These are phyloP conservation scores for Diddensiella caesifluorescens DNA, from an alignment of 805 yeast genomes.

Conservation along the genomic window DNA sequence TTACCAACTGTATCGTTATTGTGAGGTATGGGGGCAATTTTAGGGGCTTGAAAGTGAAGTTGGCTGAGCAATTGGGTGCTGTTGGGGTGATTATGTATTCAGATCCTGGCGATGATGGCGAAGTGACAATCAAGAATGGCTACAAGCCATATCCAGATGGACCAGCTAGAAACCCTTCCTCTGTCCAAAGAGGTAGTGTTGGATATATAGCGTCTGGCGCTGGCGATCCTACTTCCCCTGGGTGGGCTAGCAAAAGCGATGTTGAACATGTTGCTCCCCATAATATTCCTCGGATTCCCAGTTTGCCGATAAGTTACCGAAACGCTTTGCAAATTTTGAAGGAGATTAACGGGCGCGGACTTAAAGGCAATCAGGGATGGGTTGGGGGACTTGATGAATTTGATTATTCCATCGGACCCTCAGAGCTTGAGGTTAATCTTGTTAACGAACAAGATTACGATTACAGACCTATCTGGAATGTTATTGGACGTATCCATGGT, in stretches of 20 bases:
- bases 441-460: constrained; percentile 58
- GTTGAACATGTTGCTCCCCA: constrained; percentile 47
- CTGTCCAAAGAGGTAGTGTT: constrained; percentile 74
- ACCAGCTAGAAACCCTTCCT: constrained; percentile 69
- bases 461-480: constrained; percentile 57
- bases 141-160: constrained; percentile 66
- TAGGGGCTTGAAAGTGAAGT: constrained; percentile 70
- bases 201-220: constrained; percentile 56
- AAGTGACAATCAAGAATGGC: constrained; percentile 49
- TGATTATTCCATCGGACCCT: constrained; percentile 52
- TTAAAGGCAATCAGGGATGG: constrained; percentile 45
- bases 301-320: constrained; percentile 59
- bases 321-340: constrained; percentile 61
- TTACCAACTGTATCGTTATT: constrained; percentile 57
- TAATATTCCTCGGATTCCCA: constrained; percentile 61
- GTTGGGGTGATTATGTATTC: constrained; percentile 60
- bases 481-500: constrained; percentile 58
- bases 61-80: constrained; percentile 69
- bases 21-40: constrained; percentile 61
- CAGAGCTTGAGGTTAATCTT: constrained; percentile 43
- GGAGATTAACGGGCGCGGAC: constrained; percentile 55
- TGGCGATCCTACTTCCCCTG: constrained; percentile 80
- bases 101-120: constrained; percentile 59
- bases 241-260: constrained; percentile 50
- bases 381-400: constrained; percentile 40